Conservation (phyloP, 2,329 filamentous ascomycete species). For the Myriangium duriaei region DNA sequence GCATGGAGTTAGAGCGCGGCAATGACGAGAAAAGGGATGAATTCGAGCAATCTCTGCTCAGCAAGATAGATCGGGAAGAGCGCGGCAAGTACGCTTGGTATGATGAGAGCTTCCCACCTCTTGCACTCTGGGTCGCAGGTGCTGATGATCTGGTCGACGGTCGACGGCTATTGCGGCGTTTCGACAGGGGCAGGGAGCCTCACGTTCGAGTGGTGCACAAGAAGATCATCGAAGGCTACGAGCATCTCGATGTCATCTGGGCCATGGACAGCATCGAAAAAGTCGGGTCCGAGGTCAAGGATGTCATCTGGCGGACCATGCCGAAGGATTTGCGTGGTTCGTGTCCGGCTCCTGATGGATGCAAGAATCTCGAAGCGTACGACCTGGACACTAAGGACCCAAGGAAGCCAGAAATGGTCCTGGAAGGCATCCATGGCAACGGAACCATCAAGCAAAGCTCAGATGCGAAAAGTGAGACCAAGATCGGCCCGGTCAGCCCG, state of each 20-base stretch:
- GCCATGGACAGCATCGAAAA: slow-evolving; percentile 77
- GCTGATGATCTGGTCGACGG: slow-evolving; percentile 79
- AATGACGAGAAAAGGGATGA: slow-evolving; percentile 1
- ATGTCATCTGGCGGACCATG: slow-evolving; percentile 72
- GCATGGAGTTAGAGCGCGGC: slow-evolving; percentile 6
- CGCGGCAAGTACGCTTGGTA: slow-evolving; percentile 59
- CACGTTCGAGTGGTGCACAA: slow-evolving; percentile 67
- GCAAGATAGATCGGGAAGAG: slow-evolving; percentile 21
- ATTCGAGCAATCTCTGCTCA: slow-evolving; percentile 1
- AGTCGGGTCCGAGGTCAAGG: slow-evolving; percentile 67
- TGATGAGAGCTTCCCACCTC: slow-evolving; percentile 61
- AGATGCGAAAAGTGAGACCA: not conserved
- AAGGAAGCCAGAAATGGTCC: no score
- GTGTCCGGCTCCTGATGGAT: slow-evolving; percentile 54
- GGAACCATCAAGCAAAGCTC: no score
- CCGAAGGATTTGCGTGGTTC: slow-evolving; percentile 40
- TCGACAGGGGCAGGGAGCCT: slow-evolving; percentile 67
- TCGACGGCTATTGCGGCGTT: slow-evolving; percentile 55
- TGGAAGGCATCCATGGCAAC: not conserved
- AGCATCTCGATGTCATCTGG: slow-evolving; percentile 93
- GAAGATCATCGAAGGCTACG: slow-evolving; percentile 75
- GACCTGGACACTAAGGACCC: slow-evolving; percentile 5
- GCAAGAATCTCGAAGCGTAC: slow-evolving; percentile 32
- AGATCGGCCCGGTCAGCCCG: slow-evolving; percentile 9
- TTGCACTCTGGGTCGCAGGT: slow-evolving; percentile 81